These are phyloP conservation scores for Haberlea rhodopensis DNA, from an alignment of 257 asterid genomes.

Conservation along the genomic window DNA sequence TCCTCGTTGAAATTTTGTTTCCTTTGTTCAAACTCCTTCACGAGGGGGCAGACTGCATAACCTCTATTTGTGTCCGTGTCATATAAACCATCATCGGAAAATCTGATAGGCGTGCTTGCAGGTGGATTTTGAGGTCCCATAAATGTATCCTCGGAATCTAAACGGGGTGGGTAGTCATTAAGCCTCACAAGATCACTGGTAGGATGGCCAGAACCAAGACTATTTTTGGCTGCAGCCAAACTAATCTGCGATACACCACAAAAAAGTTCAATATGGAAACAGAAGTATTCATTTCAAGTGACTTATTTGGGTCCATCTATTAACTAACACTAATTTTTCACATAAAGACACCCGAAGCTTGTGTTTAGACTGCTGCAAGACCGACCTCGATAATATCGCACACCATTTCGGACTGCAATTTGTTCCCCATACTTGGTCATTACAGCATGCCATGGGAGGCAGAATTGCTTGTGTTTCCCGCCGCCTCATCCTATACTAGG, in stretches of 20 bases:
- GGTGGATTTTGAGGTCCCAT: conserved; percentile 64
- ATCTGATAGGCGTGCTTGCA: conserved; percentile 55
- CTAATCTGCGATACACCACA: conserved; percentile 47
- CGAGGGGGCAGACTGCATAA: conserved; percentile 43
- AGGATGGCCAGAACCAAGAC: conserved; percentile 41
- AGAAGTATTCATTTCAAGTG: not conserved
- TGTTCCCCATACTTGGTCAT: no score
- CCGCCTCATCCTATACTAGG: no score
- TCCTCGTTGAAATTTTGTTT: conserved; percentile 56
- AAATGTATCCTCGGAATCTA: conserved; percentile 63
- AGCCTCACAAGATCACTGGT: conserved; percentile 37
- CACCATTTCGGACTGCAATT: no score
- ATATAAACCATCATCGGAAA: conserved; percentile 33
- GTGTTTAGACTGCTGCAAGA: no score
- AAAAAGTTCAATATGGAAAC: conserved; percentile 2
- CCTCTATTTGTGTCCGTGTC: conserved; percentile 44
- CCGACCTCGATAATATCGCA: no score
- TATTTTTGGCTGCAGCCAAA: conserved; percentile 66
- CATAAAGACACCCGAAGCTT: no score
- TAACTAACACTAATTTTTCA: no score
- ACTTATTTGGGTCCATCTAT: not conserved
- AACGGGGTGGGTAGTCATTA: conserved; percentile 56
- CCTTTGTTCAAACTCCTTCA: conserved; percentile 57
- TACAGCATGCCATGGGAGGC: no score
- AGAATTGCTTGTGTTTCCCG: no score